Percentiles rank a stretch among this genome's conserved stretches.
Evolutionary conservation across 1,284 basidiomycete species (phyloP).

Genomic region (Papiliotrema fonsecae): DNA sequence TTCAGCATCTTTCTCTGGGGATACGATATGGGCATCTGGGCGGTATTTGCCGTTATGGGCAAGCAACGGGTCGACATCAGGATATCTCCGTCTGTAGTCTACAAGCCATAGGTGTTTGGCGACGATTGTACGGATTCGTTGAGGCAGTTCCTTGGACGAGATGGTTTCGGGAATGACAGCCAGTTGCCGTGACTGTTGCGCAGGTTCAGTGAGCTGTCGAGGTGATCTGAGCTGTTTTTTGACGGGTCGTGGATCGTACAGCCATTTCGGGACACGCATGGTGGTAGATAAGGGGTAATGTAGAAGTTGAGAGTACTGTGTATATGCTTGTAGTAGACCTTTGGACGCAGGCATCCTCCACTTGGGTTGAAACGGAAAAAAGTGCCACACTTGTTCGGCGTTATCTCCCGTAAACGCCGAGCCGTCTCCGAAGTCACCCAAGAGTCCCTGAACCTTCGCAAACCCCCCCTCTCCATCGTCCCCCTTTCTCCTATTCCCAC

Average conservation of each 20-base stretch:
- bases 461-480: neutral
- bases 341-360: too few relatives aligned
- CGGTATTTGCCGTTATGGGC: neutral
- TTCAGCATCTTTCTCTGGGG: neutral
- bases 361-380: too few relatives aligned
- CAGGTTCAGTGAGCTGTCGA: neutral
- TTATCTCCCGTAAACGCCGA: too few relatives aligned
- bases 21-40: neutral
- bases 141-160: neutral
- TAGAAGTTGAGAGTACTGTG: too few relatives aligned
- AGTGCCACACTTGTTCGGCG: too few relatives aligned
- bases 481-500: neutral
- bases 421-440: too few relatives aligned
- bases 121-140: neutral
- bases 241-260: neutral
- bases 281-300: neutral
- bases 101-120: neutral
- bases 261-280: neutral
- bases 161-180: neutral
- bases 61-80: conserved; percentile 1
- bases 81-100: neutral
- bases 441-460: too few relatives aligned
- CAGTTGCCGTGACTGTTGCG: neutral
- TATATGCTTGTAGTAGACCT: too few relatives aligned
- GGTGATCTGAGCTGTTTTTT: neutral